Conservation (phyloP, 176 grass and related monocot species). For the Hyparrhenia diplandra region DNA sequence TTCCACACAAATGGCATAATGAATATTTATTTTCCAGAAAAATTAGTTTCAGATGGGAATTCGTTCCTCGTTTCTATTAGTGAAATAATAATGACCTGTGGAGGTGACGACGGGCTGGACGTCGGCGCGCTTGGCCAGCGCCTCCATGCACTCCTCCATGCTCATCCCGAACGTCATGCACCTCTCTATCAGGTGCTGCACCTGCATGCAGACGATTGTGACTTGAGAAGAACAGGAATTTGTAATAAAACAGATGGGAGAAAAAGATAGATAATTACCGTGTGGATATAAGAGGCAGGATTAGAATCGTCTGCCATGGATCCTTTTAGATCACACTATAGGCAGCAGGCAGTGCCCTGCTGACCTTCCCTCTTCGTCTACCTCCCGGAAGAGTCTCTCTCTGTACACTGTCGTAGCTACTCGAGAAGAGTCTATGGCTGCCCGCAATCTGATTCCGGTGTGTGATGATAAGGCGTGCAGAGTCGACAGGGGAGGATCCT, state of each 20-base stretch:
- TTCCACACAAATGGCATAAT: conserved; percentile 65
- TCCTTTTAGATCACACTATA: background rate
- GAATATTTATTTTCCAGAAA: background rate
- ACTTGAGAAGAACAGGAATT: background rate
- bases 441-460: background rate
- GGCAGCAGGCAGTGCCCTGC: background rate
- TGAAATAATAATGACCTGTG: conserved; percentile 36
- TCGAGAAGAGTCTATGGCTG: background rate
- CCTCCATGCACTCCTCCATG: conserved; percentile 90
- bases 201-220: conserved; percentile 27
- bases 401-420: background rate
- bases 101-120: conserved; percentile 65
- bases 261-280: conserved; percentile 18
- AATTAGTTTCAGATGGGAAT: background rate
- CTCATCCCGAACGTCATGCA: conserved; percentile 83
- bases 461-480: conserved; percentile 48
- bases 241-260: background rate
- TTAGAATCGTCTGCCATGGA: conserved; percentile 41
- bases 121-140: conserved; percentile 62
- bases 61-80: background rate
- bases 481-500: conserved; percentile 41
- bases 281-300: conserved; percentile 67
- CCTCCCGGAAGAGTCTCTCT: background rate
- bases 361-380: conserved; percentile 2
- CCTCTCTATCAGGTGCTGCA: conserved; percentile 83